Base-by-base conservation (phyloP, 1,139 yeast species). In the Pichia sp. region DNA sequence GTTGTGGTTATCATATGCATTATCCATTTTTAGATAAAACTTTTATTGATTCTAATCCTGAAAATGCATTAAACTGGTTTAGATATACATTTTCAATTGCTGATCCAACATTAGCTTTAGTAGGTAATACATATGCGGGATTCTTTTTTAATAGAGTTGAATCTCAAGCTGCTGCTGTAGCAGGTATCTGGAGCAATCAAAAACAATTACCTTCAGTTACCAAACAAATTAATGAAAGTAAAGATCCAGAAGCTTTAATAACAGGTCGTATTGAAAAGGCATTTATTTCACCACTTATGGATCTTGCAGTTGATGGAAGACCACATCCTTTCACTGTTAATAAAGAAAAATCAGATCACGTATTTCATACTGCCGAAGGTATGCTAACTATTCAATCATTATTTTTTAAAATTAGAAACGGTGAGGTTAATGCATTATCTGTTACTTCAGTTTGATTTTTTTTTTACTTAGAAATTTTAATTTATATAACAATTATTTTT, bases 1-100 rank as follows among this genome's bases (percentile, higher is more conserved):
- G 74, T 23, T 71, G 76, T 2, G 78, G 78, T 4, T 73, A 71
- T 54, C 65, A 68, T 43, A 62, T 60, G 49, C 61, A 68, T 25
- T 66, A 64, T 42, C 73, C 73, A 16, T 70, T 70, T 46, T 47
- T 70, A 12, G 53, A 53, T 12, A 37, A 39, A 30, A 32, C 46
- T 10, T 45, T 47, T n/a, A 30, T 44, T 26, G 39, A 41, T 24
- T 22, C 47, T 2, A 45, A 37, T 23, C 28, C 31, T n/a, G 31
- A 43, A 9, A 39, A 46, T 16, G 44, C 43, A 52, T 43, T 51
- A 30, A 71, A 71, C 3, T 62, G 70, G 29, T 71, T 61, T 53
- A 56, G 57, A 39, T 58, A 70, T 51, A 70, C 73, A 0, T 71
- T 71, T 49, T 50, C 64, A 11, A 64, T 68, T 31, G 61, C 61